Evolutionary conservation across 176 grass and related monocot species (phyloP).

Genomic region (Typha latifolia): DNA sequence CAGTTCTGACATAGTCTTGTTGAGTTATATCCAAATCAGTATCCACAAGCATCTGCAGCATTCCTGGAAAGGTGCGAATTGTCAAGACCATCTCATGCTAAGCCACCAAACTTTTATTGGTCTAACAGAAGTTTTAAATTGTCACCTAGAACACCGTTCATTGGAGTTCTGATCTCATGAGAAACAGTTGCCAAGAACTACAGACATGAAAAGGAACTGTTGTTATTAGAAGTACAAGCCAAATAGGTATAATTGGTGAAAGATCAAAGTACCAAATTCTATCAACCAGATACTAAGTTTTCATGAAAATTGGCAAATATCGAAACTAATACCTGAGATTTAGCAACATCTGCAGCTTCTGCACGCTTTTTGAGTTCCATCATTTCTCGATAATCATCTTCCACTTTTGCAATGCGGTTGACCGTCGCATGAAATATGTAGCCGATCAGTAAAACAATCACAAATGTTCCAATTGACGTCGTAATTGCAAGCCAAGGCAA

Average conservation of each 20-base stretch:
- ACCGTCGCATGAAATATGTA: conserved; percentile 73
- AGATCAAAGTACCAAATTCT: neutral
- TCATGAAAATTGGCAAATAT: neutral
- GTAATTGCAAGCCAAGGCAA: conserved; percentile 80
- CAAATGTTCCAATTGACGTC: conserved; percentile 51
- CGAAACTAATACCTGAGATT: conserved; percentile 54
- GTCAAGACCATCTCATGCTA: neutral
- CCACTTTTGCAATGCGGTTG: conserved; percentile 71
- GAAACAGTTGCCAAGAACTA: conserved; percentile 99
- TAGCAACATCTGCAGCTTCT: conserved; percentile 84
- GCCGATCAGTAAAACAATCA: conserved; percentile 58
- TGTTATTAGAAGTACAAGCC: neutral
- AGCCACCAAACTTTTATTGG: neutral
- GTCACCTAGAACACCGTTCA: conserved; percentile 98
- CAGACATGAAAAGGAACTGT: conserved; percentile 14
- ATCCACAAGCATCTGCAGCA: conserved; percentile 99
- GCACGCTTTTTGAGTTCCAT: conserved; percentile 66
- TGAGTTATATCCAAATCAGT: conserved; percentile 88
- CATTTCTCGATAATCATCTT: conserved; percentile 78
- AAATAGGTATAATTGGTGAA: neutral
- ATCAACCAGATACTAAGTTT: neutral
- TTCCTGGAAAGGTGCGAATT: conserved; percentile 34
- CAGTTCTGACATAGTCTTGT: conserved; percentile 96
- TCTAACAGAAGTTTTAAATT: conserved; percentile 9
- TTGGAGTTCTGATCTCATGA: conserved; percentile 98